Base-by-base conservation (phyloP, 2,329 filamentous ascomycete species). In the Dendrostoma leiphaemia region DNA sequence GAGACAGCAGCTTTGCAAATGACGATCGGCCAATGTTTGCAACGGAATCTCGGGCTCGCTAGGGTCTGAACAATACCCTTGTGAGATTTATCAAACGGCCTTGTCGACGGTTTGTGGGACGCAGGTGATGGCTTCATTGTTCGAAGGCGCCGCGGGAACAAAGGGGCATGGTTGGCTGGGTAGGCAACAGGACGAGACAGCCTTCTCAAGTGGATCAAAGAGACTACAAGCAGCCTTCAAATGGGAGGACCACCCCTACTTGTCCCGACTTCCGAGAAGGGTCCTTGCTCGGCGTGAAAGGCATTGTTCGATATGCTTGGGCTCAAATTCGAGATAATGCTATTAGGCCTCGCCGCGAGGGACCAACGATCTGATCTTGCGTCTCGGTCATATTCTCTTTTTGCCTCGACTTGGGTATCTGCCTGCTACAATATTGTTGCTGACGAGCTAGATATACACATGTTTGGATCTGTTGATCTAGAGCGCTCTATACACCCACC, bases 21-120 rank as follows among this genome's bases (percentile, higher is more conserved):
- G 23, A n/a, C n/a, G n/a, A n/a, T n/a, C n/a, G n/a, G n/a, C n/a
- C n/a, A n/a, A n/a, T n/a, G n/a, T n/a, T n/a, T n/a, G n/a, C n/a
- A n/a, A n/a, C n/a, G n/a, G n/a, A n/a, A n/a, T n/a, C n/a, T n/a
- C 41, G 53, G 32, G 29, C 37, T 45, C 28, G 26, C 24, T 43
- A 29, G 24, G 26, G 38, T 28, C 32, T 41, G 23, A 28, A 41
- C 38, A 41, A 41, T 41, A 23, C 21, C 21, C 23, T 41, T 41
- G 38, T 26, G 38, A 41, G 23, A 41, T n/a, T n/a, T n/a, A n/a
- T n/a, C n/a, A n/a, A n/a, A n/a, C n/a, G n/a, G n/a, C n/a, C n/a
- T n/a, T n/a, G n/a, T n/a, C n/a, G n/a, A n/a, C n/a, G n/a, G n/a
- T n/a, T n/a, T n/a, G n/a, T n/a, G n/a, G 23, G 21, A 10, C 23